These are phyloP conservation scores for Vaucheria bursata DNA, from an alignment of 352 stramenopile genomes.

Conservation along the genomic window DNA sequence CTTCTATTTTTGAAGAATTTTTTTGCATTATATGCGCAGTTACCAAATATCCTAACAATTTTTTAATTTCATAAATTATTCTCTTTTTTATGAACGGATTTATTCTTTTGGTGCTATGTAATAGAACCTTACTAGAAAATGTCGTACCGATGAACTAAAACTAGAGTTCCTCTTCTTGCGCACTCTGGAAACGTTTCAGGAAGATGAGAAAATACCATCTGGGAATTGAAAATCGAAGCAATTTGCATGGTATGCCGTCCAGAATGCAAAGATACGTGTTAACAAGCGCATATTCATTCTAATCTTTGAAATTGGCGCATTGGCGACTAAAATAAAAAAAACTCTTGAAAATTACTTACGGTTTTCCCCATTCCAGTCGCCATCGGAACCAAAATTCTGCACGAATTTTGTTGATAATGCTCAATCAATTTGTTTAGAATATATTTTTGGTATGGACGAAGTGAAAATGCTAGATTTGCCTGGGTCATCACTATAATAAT, in stretches of 20 bases:
- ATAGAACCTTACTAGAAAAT: background rate
- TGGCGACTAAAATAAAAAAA: background rate
- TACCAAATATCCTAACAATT: too few relatives aligned
- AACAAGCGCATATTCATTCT: background rate
- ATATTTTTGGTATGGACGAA: conserved; percentile 30
- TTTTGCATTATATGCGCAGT: too few relatives aligned
- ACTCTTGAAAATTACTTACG: background rate
- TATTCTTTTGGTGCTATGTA: background rate
- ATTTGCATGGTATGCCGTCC: background rate
- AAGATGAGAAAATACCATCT: conserved; percentile 2
- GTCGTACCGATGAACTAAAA: conserved; percentile 25
- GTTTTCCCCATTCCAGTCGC: conserved; percentile 44
- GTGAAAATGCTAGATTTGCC: too few relatives aligned
- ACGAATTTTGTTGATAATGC: conserved; percentile 21
- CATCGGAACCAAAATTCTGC: conserved; percentile 33
- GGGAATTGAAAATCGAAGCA: background rate
- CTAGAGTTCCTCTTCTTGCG: conserved; percentile 23
- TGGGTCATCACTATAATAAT: too few relatives aligned
- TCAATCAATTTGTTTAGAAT: conserved; percentile 13
- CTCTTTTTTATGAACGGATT: too few relatives aligned
- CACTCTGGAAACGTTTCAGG: conserved; percentile 29
- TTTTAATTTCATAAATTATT: too few relatives aligned
- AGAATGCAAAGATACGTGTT: background rate
- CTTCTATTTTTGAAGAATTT: too few relatives aligned
- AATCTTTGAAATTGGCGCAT: background rate